Evolutionary conservation across 495 filamentous ascomycete genomes (phyloP).

Genomic region (Melanomma pulvis-pyrius): DNA sequence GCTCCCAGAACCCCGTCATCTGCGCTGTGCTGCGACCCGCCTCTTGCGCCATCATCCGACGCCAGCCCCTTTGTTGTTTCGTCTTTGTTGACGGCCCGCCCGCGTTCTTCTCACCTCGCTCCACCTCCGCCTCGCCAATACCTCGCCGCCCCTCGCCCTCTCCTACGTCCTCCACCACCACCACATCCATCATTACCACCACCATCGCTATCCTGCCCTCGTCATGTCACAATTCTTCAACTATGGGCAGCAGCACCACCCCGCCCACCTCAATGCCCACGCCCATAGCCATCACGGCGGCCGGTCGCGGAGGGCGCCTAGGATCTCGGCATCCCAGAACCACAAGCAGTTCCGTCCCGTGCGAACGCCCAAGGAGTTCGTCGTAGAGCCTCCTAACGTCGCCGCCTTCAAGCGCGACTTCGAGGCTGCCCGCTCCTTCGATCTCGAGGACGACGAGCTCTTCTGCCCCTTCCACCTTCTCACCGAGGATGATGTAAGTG

Average conservation of each 20-base stretch:
- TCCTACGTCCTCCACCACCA: constrained; percentile 6
- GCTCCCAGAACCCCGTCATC: constrained; percentile 38
- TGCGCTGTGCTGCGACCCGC: constrained; percentile 5
- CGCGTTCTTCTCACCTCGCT: background rate
- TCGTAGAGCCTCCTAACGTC: constrained; percentile 74
- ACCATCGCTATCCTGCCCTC: constrained; percentile 8
- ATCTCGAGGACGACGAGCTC: constrained; percentile 94
- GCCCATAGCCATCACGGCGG: constrained; percentile 74
- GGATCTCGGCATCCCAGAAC: constrained; percentile 77
- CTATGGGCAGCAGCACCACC: constrained; percentile 64
- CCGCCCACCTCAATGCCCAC: constrained; percentile 52
- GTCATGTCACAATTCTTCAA: constrained; percentile 52
- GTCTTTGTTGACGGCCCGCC: constrained; percentile 38
- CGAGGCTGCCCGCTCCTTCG: constrained; percentile 91
- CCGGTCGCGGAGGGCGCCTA: constrained; percentile 83
- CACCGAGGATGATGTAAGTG: constrained; percentile 94
- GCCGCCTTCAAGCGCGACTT: constrained; percentile 79
- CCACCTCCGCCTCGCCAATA: constrained; percentile 23
- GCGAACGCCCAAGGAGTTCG: constrained; percentile 78
- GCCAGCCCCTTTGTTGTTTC: constrained; percentile 44
- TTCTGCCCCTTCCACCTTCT: constrained; percentile 88
- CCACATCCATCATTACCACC: constrained; percentile 6
- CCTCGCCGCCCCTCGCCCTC: constrained; percentile 10
- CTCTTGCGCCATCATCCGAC: background rate
- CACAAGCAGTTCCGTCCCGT: constrained; percentile 84